A percentile compares a stretch with the other conserved stretches of the same genome.
Evolutionary conservation across 768 basidiomycete genomes (phyloP).

Genomic region (Tylopilus plumbeoviolaceoides): DNA sequence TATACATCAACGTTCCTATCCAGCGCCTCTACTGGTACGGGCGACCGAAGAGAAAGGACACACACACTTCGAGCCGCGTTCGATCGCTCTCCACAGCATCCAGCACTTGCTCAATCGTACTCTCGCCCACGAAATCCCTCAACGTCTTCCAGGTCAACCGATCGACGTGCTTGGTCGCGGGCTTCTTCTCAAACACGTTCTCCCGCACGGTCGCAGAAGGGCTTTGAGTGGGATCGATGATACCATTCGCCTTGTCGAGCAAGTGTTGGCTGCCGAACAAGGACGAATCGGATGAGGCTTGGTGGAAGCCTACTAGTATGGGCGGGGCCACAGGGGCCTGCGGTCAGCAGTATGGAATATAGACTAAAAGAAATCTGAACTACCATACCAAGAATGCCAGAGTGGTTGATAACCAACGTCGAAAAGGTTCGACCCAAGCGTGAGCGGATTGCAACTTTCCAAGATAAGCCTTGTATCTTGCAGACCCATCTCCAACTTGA

Average conservation of each 20-base stretch:
- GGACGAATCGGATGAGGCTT: slow-evolving; percentile 61
- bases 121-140: slow-evolving; percentile 83
- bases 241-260: slow-evolving; percentile 36
- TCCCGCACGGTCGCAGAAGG: slow-evolving; percentile 31
- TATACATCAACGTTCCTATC: neutral
- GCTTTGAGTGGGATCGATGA: slow-evolving; percentile 36
- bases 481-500: neutral
- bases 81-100: slow-evolving; percentile 73
- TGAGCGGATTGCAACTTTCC: too few species aligned
- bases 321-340: too few species aligned
- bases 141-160: slow-evolving; percentile 73
- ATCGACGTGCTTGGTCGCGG: too few species aligned
- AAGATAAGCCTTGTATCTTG: neutral
- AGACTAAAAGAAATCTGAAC: too few species aligned
- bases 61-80: slow-evolving; percentile 59
- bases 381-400: too few species aligned
- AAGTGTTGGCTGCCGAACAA: slow-evolving; percentile 77
- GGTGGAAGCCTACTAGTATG: slow-evolving; percentile 75
- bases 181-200: slow-evolving; percentile 18
- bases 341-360: too few species aligned
- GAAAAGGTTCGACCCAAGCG: neutral
- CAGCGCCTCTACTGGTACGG: too few species aligned
- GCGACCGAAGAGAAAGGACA: neutral
- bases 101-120: slow-evolving; percentile 70
- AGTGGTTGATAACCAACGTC: too few species aligned